Conservation (phyloP, 768 basidiomycete species). For the Mycena alexandri region DNA sequence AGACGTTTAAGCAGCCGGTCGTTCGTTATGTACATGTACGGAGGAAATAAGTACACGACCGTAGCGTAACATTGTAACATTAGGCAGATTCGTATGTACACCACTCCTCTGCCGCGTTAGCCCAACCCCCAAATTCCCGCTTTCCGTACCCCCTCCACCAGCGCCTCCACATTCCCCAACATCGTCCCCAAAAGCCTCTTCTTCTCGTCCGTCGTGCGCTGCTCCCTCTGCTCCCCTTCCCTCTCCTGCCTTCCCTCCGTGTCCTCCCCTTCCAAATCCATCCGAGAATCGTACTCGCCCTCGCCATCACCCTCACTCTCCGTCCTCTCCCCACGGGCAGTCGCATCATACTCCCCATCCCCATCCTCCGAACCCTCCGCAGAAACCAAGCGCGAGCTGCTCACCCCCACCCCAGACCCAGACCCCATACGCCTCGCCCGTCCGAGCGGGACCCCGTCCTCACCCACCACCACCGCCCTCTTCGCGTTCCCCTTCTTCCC, state of each 20-base stretch:
- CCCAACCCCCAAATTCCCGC: constrained; percentile 90
- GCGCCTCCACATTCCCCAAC: constrained; percentile 91
- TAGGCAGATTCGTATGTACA: too few species aligned
- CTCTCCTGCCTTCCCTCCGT: constrained; percentile 34
- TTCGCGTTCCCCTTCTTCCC: constrained; percentile 33
- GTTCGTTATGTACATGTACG: too few species aligned
- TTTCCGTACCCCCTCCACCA: constrained; percentile 88
- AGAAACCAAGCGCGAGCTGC: constrained; percentile 28
- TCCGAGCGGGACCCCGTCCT: constrained; percentile 23
- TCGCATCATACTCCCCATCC: constrained; percentile 27
- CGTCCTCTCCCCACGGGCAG: constrained; percentile 13
- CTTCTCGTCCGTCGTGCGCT: constrained; percentile 84
- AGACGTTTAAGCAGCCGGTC: too few species aligned
- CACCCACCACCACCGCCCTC: constrained; percentile 49
- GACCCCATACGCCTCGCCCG: constrained; percentile 20
- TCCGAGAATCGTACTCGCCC: too few species aligned
- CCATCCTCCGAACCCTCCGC: constrained; percentile 20
- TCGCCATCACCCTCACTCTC: background rate
- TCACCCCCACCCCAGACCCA: constrained; percentile 10
- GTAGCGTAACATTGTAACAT: too few species aligned
- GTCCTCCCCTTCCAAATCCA: constrained; percentile 27
- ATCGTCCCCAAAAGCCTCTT: constrained; percentile 83
- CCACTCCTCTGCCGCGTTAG: constrained; percentile 31
- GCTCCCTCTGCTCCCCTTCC: constrained; percentile 21
- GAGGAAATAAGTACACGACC: too few species aligned